phyloP scores from a whole-genome alignment of 257 asterid species.

The Asclepias syriaca region DNA sequence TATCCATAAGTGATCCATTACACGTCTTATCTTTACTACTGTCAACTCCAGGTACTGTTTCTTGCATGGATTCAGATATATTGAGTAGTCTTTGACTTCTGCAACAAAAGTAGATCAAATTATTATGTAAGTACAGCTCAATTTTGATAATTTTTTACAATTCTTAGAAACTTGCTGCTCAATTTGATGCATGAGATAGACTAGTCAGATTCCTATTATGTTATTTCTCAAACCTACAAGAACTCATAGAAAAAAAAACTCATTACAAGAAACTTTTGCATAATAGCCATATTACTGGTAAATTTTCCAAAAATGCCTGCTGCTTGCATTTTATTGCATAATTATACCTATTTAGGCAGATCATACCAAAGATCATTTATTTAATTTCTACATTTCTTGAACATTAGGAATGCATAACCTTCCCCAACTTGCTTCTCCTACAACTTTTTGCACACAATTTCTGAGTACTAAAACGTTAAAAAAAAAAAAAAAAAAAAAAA shows the following conservation, averaged over 20 bases:
- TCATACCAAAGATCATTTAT: not conserved
- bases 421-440: not conserved
- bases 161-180: not conserved
- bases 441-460: not conserved
- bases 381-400: not conserved
- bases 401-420: not conserved
- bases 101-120: not conserved
- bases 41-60: constrained; percentile 14
- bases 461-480: not conserved
- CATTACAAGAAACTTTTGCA: not conserved
- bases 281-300: not conserved
- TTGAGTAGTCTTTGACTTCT: constrained; percentile 8
- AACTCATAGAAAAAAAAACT: not conserved
- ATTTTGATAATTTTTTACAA: not conserved
- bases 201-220: not conserved
- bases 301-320: not conserved
- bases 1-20: constrained; percentile 22
- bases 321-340: not conserved
- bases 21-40: constrained; percentile 18
- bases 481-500: not conserved
- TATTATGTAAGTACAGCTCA: not conserved
- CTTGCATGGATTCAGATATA: constrained; percentile 9
- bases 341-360: not conserved
- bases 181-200: not conserved
- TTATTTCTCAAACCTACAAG: not conserved